A percentile compares a stretch with the other conserved stretches of the same genome.
Conservation (phyloP, 495 filamentous ascomycete genomes). For the Polyplosphaeria fusca region DNA sequence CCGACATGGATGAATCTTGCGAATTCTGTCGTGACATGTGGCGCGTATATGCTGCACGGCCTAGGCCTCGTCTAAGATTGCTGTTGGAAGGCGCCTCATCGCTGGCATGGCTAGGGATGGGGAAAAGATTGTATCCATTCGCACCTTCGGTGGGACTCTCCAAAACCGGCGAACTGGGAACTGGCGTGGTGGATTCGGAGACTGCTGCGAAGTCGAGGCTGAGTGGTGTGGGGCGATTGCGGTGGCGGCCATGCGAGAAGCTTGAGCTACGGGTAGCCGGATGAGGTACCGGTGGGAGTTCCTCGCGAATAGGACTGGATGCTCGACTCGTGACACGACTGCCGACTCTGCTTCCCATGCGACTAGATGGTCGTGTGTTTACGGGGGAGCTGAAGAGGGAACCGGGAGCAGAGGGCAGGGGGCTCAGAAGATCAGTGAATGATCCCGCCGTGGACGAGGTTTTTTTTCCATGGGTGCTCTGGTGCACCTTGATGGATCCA, state of each 20-base stretch:
- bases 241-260: conserved; percentile 5
- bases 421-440: background rate
- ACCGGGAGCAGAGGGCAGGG: conserved; percentile 10
- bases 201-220: conserved; percentile 10
- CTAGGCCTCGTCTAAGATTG: background rate
- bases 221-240: conserved; percentile 7
- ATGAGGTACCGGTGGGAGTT: background rate
- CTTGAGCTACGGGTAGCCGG: background rate
- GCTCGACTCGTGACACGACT: conserved; percentile 12
- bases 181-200: background rate
- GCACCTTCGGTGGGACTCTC: background rate
- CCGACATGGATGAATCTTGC: conserved; percentile 9
- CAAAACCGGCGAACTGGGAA: background rate
- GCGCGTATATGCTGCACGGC: background rate
- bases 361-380: conserved; percentile 10
- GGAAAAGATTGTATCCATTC: conserved; percentile 8
- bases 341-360: conserved; percentile 11
- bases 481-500: conserved; percentile 36
- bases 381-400: conserved; percentile 5
- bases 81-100: background rate
- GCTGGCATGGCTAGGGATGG: conserved; percentile 7
- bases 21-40: conserved; percentile 12
- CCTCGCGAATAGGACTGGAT: conserved; percentile 17
- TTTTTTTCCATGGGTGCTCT: background rate
- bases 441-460: background rate